These are phyloP conservation scores for Arxiozyma telluris DNA, from an alignment of 1,139 yeast genomes.

Conservation along the genomic window DNA sequence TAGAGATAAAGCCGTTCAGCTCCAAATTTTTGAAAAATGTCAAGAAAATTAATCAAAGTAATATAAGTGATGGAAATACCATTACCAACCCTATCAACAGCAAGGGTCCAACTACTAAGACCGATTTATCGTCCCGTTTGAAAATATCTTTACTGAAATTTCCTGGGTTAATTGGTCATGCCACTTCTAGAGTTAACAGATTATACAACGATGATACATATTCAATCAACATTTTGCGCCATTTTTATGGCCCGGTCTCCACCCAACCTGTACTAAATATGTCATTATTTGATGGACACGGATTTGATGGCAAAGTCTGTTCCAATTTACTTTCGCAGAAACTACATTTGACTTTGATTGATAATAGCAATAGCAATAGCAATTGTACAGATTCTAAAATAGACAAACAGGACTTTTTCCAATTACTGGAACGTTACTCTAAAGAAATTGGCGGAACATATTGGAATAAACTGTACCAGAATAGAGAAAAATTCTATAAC, in stretches of 20 bases:
- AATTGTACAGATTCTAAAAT: constrained; percentile 11
- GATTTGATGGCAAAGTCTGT: constrained; percentile 58
- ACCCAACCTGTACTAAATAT: constrained; percentile 46
- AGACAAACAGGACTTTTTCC: constrained; percentile 27
- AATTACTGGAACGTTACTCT: constrained; percentile 43
- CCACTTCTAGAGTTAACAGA: constrained; percentile 66
- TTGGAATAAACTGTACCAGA: constrained; percentile 71
- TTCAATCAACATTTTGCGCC: constrained; percentile 28
- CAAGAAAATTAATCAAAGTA: too few species aligned
- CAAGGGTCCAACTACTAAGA: too few species aligned
- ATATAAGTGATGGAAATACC: too few species aligned
- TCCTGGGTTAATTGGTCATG: constrained; percentile 54
- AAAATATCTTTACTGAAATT: constrained; percentile 19
- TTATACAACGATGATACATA: constrained; percentile 73
- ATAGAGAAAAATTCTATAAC: constrained; percentile 38
- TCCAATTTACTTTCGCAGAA: constrained; percentile 48
- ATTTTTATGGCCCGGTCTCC: constrained; percentile 9
- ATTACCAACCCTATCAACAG: too few species aligned
- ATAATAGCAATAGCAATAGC: constrained; percentile 30
- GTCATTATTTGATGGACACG: constrained; percentile 88
- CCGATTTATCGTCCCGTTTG: too few species aligned
- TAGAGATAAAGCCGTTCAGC: too few species aligned
- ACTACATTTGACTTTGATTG: constrained; percentile 47
- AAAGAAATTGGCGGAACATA: constrained; percentile 62
- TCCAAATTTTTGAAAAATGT: too few species aligned